Conservation (phyloP, 768 basidiomycete species). For the Ramaria rubella region DNA sequence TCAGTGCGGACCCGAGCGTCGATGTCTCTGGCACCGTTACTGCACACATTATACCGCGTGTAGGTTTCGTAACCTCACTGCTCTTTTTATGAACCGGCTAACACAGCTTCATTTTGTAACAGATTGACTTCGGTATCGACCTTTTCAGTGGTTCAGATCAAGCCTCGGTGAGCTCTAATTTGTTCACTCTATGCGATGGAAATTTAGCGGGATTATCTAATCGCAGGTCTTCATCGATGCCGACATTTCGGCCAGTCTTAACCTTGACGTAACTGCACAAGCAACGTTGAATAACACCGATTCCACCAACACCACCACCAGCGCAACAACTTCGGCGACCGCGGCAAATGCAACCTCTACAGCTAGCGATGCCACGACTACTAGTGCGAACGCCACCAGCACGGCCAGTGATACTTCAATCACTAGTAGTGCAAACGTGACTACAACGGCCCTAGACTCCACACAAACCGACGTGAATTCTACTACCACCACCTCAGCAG, state of each 20-base stretch:
- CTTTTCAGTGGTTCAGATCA: neutral
- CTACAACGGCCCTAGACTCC: too few relatives aligned
- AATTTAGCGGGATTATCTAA: neutral
- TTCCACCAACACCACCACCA: neutral
- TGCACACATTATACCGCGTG: slow-evolving; percentile 1
- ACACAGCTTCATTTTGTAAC: neutral
- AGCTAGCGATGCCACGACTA: neutral
- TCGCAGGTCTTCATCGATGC: slow-evolving; percentile 1
- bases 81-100: neutral
- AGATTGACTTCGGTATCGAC: slow-evolving; percentile 3
- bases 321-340: neutral
- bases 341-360: neutral
- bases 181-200: neutral
- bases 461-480: too few relatives aligned
- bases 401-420: neutral
- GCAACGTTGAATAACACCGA: neutral
- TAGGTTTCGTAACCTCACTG: neutral
- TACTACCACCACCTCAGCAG: too few relatives aligned
- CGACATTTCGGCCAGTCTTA: neutral
- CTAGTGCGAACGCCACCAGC: neutral
- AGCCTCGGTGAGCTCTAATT: neutral
- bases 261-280: neutral
- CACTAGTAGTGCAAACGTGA: too few relatives aligned
- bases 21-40: neutral
- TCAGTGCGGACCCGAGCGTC: slow-evolving; percentile 1